These are phyloP conservation scores for Xylaria sp. DNA, from an alignment of 2,329 filamentous ascomycete genomes.

Conservation along the genomic window DNA sequence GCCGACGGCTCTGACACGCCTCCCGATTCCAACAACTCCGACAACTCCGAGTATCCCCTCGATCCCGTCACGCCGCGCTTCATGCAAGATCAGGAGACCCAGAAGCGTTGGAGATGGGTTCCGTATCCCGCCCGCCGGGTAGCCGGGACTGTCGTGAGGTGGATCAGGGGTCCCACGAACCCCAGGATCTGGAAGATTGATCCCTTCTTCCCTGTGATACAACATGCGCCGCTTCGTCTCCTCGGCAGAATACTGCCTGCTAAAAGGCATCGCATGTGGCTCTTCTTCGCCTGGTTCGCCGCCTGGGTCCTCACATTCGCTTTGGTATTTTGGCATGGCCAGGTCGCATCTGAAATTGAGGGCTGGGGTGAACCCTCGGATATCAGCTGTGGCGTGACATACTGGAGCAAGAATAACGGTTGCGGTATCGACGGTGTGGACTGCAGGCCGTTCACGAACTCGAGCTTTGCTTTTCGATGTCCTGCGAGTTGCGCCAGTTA, in stretches of 20 bases:
- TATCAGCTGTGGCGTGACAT: slow-evolving; percentile 74
- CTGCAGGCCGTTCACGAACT: slow-evolving; percentile 79
- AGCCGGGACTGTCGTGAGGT: slow-evolving; percentile 55
- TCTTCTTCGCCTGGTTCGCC: slow-evolving; percentile 69
- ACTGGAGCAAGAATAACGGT: slow-evolving; percentile 75
- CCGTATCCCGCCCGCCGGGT: slow-evolving; percentile 65
- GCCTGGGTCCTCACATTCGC: slow-evolving; percentile 77
- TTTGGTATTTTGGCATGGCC: slow-evolving; percentile 73
- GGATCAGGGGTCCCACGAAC: slow-evolving; percentile 66
- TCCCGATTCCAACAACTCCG: slow-evolving; percentile 55
- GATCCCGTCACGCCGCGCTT: slow-evolving; percentile 65
- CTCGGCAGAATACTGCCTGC: slow-evolving; percentile 71
- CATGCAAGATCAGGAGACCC: slow-evolving; percentile 63
- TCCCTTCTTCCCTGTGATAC: slow-evolving; percentile 72
- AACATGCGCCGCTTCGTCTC: slow-evolving; percentile 72
- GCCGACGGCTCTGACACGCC: slow-evolving; percentile 46
- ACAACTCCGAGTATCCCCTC: slow-evolving; percentile 52
- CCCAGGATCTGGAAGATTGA: slow-evolving; percentile 63
- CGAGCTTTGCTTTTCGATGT: slow-evolving; percentile 77
- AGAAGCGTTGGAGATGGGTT: slow-evolving; percentile 67
- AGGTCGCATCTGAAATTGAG: slow-evolving; percentile 67
- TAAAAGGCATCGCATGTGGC: slow-evolving; percentile 65
- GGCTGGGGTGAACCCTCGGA: slow-evolving; percentile 73
- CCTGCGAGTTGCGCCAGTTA: slow-evolving; percentile 75
- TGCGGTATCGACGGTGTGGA: slow-evolving; percentile 80